Evolutionary conservation across 225 moss, liverwort and hornwort species (phyloP).

Genomic region (Marchantia polymorpha): DNA sequence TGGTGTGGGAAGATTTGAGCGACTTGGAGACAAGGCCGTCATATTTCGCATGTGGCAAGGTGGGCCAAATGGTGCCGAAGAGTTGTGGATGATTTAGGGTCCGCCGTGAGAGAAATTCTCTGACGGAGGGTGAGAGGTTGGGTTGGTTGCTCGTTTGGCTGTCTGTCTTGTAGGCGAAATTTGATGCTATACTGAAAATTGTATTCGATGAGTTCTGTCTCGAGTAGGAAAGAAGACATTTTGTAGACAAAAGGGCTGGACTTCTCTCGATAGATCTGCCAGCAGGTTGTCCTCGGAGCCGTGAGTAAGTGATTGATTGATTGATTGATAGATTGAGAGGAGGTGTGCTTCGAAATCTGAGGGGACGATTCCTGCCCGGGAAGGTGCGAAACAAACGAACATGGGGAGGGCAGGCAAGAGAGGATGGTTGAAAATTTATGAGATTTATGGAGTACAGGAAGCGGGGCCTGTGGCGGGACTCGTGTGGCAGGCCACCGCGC

Average conservation of each 20-base stretch:
- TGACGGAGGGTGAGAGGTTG: background rate
- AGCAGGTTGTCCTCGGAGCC: background rate
- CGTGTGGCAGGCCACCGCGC: slow-evolving; percentile 34
- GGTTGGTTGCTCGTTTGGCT: background rate
- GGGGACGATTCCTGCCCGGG: background rate
- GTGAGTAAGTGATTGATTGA: background rate
- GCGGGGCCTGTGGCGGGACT: slow-evolving; percentile 38
- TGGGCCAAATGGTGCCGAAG: background rate
- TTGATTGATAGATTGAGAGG: background rate
- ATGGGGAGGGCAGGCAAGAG: slow-evolving; percentile 20
- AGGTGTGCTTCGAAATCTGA: background rate
- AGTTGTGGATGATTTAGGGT: background rate
- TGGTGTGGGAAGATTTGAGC: no score
- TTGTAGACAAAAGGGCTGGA: background rate
- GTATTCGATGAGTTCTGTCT: no score
- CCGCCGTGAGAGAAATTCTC: background rate
- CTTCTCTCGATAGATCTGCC: background rate
- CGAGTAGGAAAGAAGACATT: no score
- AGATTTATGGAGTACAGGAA: slow-evolving; percentile 49
- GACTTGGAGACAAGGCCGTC: background rate
- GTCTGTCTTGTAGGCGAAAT: background rate
- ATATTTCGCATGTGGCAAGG: background rate
- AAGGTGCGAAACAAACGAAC: background rate
- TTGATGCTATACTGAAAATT: background rate
- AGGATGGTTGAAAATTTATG: slow-evolving; percentile 48